A percentile compares a stretch with the other conserved stretches of the same genome.
phyloP scores from a whole-genome alignment of 345 rosid species.

The Garcia nutans region DNA sequence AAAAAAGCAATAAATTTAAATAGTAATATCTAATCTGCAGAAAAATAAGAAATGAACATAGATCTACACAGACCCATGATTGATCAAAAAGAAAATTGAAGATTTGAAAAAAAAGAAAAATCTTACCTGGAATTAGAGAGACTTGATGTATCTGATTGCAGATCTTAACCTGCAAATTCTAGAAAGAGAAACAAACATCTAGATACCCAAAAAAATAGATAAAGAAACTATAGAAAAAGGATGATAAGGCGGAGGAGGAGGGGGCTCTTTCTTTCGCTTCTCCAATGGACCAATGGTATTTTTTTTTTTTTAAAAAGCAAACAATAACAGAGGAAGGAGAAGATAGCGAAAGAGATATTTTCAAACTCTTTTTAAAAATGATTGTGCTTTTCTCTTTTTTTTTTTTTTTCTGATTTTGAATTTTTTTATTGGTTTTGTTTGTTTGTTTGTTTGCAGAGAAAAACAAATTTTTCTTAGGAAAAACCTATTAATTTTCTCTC shows the following conservation, averaged over 20 bases:
- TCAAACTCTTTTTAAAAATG: not conserved
- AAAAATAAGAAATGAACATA: not conserved
- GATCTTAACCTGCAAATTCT: constrained; percentile 20
- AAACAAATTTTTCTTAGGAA: not conserved
- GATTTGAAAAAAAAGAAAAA: not conserved
- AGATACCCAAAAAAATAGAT: not conserved
- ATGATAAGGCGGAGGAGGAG: not conserved
- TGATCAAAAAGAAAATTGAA: no score
- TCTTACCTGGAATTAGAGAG: constrained; percentile 13
- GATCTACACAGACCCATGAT: not conserved
- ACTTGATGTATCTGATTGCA: constrained; percentile 7
- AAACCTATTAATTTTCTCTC: not conserved
- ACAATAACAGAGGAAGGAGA: not conserved
- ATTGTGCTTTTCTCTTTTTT: not conserved
- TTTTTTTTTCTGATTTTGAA: not conserved
- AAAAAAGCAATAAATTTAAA: not conserved
- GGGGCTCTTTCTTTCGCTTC: not conserved
- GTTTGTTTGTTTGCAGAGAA: constrained; percentile 9
- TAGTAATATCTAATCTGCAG: not conserved
- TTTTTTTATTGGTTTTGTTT: not conserved
- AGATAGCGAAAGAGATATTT: constrained; percentile 11
- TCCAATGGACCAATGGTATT: not conserved
- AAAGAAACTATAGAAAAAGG: not conserved
- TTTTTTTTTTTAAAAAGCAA: not conserved
- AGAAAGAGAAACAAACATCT: constrained; percentile 14